phyloP scores from a whole-genome alignment of 495 filamentous ascomycete genomes.

The Trichoderma erinaceum region DNA sequence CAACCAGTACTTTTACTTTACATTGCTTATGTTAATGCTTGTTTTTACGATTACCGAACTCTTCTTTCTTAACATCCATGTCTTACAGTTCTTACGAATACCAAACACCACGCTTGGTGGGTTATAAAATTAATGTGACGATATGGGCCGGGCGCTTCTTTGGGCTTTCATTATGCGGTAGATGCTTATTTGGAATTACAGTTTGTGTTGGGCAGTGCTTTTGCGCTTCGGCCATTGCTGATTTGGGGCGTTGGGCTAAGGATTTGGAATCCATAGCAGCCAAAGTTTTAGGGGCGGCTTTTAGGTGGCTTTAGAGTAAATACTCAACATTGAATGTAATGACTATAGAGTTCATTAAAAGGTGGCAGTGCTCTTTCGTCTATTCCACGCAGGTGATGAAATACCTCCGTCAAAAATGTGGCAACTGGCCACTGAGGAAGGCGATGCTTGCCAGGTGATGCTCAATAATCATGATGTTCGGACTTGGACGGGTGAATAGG shows the following conservation, averaged over 20 bases:
- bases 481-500: neutral
- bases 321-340: neutral
- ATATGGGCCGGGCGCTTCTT: neutral
- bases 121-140: neutral
- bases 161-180: neutral
- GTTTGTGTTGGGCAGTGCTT: neutral
- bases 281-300: neutral
- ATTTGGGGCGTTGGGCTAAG: neutral
- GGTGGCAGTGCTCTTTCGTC: neutral
- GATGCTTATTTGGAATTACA: neutral
- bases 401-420: neutral
- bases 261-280: neutral
- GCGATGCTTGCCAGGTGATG: neutral
- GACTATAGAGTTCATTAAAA: neutral
- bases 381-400: neutral
- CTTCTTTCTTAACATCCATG: neutral
- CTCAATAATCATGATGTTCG: neutral
- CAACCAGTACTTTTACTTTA: neutral
- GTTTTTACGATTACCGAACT: neutral
- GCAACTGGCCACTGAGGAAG: conserved; percentile 13
- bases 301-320: neutral
- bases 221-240: neutral
- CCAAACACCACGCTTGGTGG: neutral
- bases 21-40: neutral
- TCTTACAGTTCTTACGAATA: neutral